Base-by-base conservation (phyloP, 2,329 filamentous ascomycete genomes). In the Penicillium sp. region DNA sequence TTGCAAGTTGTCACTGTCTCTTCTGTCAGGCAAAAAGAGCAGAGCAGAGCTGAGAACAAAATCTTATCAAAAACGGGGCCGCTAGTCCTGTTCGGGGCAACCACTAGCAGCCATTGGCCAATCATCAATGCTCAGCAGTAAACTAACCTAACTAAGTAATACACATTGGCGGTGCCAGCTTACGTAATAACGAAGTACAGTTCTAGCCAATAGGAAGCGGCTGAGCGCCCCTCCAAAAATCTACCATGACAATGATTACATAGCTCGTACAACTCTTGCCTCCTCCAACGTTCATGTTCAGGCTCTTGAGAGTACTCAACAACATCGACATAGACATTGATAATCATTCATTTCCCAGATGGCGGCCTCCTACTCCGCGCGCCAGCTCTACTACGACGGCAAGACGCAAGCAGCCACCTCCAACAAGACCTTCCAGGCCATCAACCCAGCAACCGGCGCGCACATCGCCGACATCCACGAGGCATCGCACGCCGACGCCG, bases 311-410 rank as follows among this genome's bases (percentile, higher is more conserved):
- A 6, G 28, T 9, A 6, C 12, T 30, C 2, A 9, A 30, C 12
- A 9, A 11, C 28, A 30, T 30, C 8, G 28, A 30, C 28, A 30
- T 30, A 30, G 28, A 30, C 26, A 35, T 14, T 35, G 30, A 5
- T 30, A 3, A 35, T 11, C 28, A 33, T 33, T 33, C 8, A 2
- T 11, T 3, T 35, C 4, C 30, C 14, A 14, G 67, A 58, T 67
- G 12, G 50, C 63, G 55, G 57, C 61, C 63, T 64, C 69, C 69
- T 80, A 82, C 63, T 65, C 79, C 47, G 69, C 77, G 45, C 81
- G 84, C 62, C 82, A 88, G 68, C 85, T 91, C 61, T 94, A 88
- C 75, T 90, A 91, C 77, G 82, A 85, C 62, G 91, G 91, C 71
- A 81, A 82, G 68, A 74, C 80, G 46, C 89, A 90, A 66, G 74